Evolutionary conservation across 164 flowering plant species (phyloP).

Genomic region (Stephania yunnanensis): DNA sequence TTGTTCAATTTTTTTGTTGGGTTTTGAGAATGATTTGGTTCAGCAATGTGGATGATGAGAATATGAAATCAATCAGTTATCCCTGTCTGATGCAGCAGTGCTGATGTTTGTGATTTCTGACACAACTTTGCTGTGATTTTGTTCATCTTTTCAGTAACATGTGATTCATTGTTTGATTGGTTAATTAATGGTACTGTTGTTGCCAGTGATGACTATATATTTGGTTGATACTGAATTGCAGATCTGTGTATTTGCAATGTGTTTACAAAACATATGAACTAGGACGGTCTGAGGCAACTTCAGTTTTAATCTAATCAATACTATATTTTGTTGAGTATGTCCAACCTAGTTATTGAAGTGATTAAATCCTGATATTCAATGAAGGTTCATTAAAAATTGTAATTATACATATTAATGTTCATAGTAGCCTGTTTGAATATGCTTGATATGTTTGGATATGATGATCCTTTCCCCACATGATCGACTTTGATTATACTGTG

Average conservation of each 20-base stretch:
- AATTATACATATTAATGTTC: too few species aligned
- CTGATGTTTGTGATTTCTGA: constrained; percentile 14
- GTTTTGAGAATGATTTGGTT: background rate
- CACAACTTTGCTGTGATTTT: background rate
- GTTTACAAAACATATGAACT: constrained; percentile 12
- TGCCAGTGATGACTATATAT: constrained; percentile 12
- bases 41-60: constrained; percentile 15
- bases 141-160: background rate
- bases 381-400: too few species aligned
- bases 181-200: background rate
- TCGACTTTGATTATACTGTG: too few species aligned
- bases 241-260: constrained; percentile 9
- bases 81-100: constrained; percentile 18
- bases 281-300: constrained; percentile 17
- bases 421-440: too few species aligned
- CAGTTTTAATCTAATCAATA: background rate
- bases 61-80: constrained; percentile 13
- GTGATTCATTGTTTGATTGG: too few species aligned
- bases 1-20: background rate
- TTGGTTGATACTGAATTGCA: constrained; percentile 1
- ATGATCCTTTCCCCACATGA: too few species aligned
- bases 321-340: background rate
- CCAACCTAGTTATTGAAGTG: background rate
- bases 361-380: too few species aligned
- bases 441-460: too few species aligned